These are phyloP conservation scores for Limonium bicolor DNA, from an alignment of 148 eudicot species.

Conservation along the genomic window DNA sequence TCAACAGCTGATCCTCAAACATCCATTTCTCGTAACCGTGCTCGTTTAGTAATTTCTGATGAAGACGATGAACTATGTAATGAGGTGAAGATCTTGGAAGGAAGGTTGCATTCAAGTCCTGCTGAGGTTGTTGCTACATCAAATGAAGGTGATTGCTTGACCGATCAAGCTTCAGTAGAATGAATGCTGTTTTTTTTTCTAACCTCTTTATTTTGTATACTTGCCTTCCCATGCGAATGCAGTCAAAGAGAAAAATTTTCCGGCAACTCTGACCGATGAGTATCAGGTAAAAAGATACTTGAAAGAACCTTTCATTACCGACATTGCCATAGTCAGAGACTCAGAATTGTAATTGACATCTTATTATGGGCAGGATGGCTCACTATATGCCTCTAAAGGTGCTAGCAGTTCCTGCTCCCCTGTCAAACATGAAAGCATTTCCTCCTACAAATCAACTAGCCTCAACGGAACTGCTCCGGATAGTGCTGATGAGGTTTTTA, in stretches of 20 bases:
- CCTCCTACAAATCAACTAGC: constrained; percentile 41
- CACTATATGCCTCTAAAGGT: constrained; percentile 24
- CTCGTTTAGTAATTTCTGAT: constrained; percentile 66
- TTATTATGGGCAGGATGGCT: constrained; percentile 35
- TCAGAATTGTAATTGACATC: no score
- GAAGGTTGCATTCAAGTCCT: constrained; percentile 12
- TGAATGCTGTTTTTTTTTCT: neutral
- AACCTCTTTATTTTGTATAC: constrained; percentile 1
- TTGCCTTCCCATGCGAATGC: constrained; percentile 21
- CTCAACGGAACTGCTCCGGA: constrained; percentile 18
- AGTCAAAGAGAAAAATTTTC: constrained; percentile 29
- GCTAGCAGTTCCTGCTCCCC: constrained; percentile 27
- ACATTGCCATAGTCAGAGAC: no score
- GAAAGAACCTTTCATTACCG: no score
- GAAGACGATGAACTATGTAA: constrained; percentile 48
- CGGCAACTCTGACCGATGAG: constrained; percentile 15
- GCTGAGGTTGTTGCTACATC: constrained; percentile 51
- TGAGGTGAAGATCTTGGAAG: constrained; percentile 21
- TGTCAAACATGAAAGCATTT: constrained; percentile 38
- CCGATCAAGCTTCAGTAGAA: neutral
- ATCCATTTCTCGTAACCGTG: constrained; percentile 51
- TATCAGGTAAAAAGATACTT: constrained; percentile 30
- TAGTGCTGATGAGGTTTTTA: constrained; percentile 9
- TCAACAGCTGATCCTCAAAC: constrained; percentile 35
- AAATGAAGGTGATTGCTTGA: constrained; percentile 43